A percentile compares a stretch with the other conserved stretches of the same genome.
Evolutionary conservation across 1,284 basidiomycete genomes (phyloP).

Genomic region (Ceratobasidium sp.): DNA sequence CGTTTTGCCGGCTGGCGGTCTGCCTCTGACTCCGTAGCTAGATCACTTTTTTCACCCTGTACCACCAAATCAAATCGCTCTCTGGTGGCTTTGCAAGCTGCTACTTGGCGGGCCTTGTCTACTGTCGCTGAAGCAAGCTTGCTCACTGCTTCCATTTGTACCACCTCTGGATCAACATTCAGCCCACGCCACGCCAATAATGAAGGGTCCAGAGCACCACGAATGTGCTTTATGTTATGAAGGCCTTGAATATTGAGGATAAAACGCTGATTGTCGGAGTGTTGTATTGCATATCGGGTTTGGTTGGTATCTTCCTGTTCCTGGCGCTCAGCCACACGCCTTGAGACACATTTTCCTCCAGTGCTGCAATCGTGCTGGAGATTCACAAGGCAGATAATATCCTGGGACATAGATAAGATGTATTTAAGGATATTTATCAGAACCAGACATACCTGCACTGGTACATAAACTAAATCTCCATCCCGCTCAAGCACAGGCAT

Average conservation of each 20-base stretch:
- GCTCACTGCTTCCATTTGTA: background rate
- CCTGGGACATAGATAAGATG: background rate
- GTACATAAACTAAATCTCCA: background rate
- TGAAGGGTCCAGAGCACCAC: background rate
- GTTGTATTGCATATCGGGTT: background rate
- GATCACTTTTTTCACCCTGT: background rate
- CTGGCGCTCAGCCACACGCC: background rate
- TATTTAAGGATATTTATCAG: background rate
- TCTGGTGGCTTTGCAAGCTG: conserved; percentile 5
- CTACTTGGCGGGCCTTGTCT: background rate
- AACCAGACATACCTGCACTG: background rate
- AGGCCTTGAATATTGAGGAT: conserved; percentile 8
- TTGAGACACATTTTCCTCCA: background rate
- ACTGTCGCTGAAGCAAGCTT: background rate
- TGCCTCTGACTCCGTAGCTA: background rate
- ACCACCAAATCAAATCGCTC: background rate
- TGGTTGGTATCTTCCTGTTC: background rate
- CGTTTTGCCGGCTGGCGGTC: background rate
- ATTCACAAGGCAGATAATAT: background rate
- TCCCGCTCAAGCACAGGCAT: background rate
- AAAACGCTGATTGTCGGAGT: background rate
- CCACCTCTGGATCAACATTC: background rate
- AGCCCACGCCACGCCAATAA: background rate
- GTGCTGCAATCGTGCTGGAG: conserved; percentile 3
- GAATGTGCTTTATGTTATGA: background rate